These are phyloP conservation scores for Epichloe gansuensis DNA, from an alignment of 2,329 filamentous ascomycete genomes.

Conservation along the genomic window DNA sequence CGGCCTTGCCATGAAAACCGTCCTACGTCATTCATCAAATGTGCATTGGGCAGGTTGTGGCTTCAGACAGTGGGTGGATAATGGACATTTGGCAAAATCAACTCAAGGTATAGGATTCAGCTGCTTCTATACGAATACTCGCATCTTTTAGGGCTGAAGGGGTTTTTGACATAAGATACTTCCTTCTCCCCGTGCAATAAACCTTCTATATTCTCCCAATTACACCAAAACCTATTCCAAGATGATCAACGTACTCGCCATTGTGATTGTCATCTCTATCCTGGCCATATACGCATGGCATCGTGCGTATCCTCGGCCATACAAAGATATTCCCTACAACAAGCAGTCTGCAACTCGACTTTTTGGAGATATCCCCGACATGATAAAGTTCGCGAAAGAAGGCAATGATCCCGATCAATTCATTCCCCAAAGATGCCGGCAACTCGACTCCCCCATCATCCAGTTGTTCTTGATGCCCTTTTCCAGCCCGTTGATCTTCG, in stretches of 20 bases:
- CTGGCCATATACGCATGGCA: not conserved
- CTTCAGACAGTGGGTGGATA: too few relatives aligned
- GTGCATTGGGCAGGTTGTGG: too few relatives aligned
- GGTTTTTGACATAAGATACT: too few relatives aligned
- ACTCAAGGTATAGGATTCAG: too few relatives aligned
- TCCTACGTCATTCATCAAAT: too few relatives aligned
- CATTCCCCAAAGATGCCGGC: not conserved
- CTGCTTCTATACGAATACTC: too few relatives aligned
- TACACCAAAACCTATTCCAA: not conserved
- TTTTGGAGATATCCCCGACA: conserved; percentile 5
- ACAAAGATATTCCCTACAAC: conserved; percentile 4
- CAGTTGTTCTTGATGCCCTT: conserved; percentile 28
- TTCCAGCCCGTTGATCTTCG: conserved; percentile 26
- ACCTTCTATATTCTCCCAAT: too few relatives aligned
- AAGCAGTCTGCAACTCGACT: conserved; percentile 1
- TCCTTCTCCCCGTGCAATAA: too few relatives aligned
- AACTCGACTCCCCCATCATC: conserved; percentile 1
- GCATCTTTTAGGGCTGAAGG: too few relatives aligned
- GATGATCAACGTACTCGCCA: not conserved
- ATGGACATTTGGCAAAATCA: too few relatives aligned
- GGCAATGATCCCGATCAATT: not conserved
- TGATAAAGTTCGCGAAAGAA: not conserved
- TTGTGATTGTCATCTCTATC: not conserved
- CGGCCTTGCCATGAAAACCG: too few relatives aligned
- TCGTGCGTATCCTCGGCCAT: conserved; percentile 1